Conservation (phyloP, 2,329 filamentous ascomycete genomes). For the Claviceps sorghi region DNA sequence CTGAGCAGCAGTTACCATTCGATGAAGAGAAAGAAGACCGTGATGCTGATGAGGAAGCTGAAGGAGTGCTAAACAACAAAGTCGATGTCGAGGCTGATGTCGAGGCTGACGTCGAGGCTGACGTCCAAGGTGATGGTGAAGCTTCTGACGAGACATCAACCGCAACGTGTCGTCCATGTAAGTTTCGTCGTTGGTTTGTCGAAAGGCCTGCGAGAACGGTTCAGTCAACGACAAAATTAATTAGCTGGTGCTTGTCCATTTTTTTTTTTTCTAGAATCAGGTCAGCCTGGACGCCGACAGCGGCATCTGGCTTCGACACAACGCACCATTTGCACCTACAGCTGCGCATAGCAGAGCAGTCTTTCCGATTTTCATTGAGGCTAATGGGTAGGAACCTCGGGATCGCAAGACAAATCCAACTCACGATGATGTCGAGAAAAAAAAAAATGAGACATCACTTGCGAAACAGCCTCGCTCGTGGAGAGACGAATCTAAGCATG, state of each 20-base stretch:
- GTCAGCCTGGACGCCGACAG: background rate
- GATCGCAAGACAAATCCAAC: background rate
- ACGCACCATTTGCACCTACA: conserved; percentile 6
- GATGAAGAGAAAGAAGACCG: background rate
- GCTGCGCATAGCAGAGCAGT: conserved; percentile 7
- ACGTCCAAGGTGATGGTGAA: background rate
- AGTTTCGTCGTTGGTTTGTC: background rate
- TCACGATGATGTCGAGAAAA: background rate
- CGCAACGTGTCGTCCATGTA: background rate
- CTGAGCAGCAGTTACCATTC: background rate
- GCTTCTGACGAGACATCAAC: background rate
- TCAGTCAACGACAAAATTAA: background rate
- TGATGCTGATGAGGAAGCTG: background rate
- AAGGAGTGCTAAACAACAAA: background rate
- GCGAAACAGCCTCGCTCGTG: conserved; percentile 1
- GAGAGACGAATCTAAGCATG: conserved; percentile 2
- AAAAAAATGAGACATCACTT: conserved; percentile 3
- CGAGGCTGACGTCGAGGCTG: background rate
- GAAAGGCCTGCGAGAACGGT: background rate
- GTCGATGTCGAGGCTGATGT: background rate
- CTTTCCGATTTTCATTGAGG: conserved; percentile 9
- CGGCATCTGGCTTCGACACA: background rate
- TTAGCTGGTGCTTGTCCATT: background rate
- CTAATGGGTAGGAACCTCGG: background rate
- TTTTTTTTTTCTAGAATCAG: background rate